Base-by-base conservation (phyloP, 164 flowering plant species). In the Amborella trichopoda region DNA sequence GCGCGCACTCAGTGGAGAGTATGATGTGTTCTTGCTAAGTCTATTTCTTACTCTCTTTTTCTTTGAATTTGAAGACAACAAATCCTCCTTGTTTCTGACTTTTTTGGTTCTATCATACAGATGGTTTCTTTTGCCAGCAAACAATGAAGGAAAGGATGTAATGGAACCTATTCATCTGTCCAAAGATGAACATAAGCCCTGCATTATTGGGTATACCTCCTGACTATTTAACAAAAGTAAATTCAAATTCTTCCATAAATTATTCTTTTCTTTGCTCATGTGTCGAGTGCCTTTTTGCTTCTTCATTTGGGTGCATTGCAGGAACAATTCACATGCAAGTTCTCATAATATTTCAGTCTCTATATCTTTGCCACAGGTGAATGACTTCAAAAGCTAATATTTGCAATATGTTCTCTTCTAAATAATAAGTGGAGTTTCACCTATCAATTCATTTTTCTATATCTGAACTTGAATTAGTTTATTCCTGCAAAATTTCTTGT, bases 1-100 rank as follows among this genome's bases (percentile, higher is more conserved):
- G 65, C 86, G 94, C 58, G 79, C 91, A 34, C 56, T 80, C 32
- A 68, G 54, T 52, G 99, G 84, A 55, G 88, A 91, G 99, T 91
- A 68, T 47, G 36, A 53, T 46, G n/a, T 49, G 21, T 44, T 41
- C 27, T 48, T 19, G 17, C 11, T 25, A 20, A 46, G 23, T 42
- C 36, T 45, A n/a, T 22, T 40, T 32, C 36, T n/a, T 32, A n/a
- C 36, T 10, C 11, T 11, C n/a, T n/a, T 10, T 32, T 34, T 25
- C 28, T 30, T 37, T 18, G 40, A 37, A 30, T 30, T 16, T 39
- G 18, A 39, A 39, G 42, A 8, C 12, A 12, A 8, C 23, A 12
- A n/a, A 5, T 17, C 23, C 5, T 41, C 12, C 23, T 41, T 5
- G 8, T 16, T 16, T 11, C 23, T 14, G 21, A 19, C 9, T 41